Percentiles rank a stretch among this genome's conserved stretches.
Conservation (phyloP, 495 filamentous ascomycete species). For the Podospora appendiculata region DNA sequence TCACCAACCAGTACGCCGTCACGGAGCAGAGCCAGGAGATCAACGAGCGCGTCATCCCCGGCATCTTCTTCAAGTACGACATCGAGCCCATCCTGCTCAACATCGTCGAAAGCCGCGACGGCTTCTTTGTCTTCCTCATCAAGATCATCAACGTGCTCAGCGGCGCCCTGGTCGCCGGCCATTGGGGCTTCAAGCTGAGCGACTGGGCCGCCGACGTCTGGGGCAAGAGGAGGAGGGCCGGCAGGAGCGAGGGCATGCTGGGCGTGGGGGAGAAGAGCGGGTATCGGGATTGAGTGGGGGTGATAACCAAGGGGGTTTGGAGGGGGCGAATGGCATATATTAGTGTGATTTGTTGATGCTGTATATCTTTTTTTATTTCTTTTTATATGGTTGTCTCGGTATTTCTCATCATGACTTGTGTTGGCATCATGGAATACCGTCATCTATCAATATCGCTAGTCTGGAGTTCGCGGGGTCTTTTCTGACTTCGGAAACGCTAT, state of each 20-base stretch:
- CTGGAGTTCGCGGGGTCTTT: no score
- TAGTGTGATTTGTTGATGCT: no score
- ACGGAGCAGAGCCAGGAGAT: constrained; percentile 71
- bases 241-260: constrained; percentile 52
- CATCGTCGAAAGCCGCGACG: constrained; percentile 72
- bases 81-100: constrained; percentile 91
- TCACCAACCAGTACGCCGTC: constrained; percentile 97
- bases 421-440: no score
- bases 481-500: no score
- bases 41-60: constrained; percentile 66
- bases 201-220: constrained; percentile 44
- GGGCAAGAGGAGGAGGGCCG: constrained; percentile 38
- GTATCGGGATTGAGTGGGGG: no score
- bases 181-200: constrained; percentile 50
- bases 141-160: constrained; percentile 59
- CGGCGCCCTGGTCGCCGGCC: constrained; percentile 52
- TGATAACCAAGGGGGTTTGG: no score
- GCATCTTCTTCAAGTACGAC: constrained; percentile 98
- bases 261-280: constrained; percentile 11
- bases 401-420: no score
- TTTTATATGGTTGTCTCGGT: no score
- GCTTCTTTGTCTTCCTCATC: constrained; percentile 66
- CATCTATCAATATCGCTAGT: no score
- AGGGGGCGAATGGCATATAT: no score
- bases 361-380: no score